A percentile compares a stretch with the other conserved stretches of the same genome.
Conservation (phyloP, 345 rosid species). For the Citrus mangshanensis region DNA sequence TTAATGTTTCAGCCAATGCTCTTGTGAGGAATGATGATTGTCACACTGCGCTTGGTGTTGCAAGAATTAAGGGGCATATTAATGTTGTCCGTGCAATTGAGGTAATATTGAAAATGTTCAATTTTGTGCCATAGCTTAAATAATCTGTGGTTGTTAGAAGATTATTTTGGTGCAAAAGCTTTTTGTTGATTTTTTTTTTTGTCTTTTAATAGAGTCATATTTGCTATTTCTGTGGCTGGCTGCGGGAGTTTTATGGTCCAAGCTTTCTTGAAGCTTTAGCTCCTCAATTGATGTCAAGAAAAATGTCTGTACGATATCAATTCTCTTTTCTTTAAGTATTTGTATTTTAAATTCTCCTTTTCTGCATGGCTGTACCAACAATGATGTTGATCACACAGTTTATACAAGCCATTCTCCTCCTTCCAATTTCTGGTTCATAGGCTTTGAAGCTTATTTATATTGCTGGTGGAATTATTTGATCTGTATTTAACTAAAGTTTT, state of each 20-base stretch:
- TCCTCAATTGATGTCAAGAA: slow-evolving; percentile 40
- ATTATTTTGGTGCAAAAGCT: neutral
- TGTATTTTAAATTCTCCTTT: neutral
- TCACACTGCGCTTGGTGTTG: slow-evolving; percentile 49
- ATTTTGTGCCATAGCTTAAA: neutral
- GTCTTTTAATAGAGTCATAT: slow-evolving; percentile 34
- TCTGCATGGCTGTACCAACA: neutral
- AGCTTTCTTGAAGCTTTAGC: slow-evolving; percentile 48
- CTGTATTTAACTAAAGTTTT: slow-evolving; percentile 4
- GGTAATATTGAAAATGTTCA: slow-evolving; percentile 27
- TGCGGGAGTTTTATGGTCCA: slow-evolving; percentile 50
- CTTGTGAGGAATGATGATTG: slow-evolving; percentile 53
- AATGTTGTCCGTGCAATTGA: slow-evolving; percentile 45
- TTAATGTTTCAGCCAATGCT: slow-evolving; percentile 42
- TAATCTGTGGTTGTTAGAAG: neutral
- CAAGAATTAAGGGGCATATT: slow-evolving; percentile 38
- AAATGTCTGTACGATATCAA: slow-evolving; percentile 32
- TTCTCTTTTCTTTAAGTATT: neutral
- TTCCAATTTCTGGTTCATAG: neutral
- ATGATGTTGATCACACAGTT: neutral
- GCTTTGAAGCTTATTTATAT: slow-evolving; percentile 12
- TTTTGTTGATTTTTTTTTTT: neutral
- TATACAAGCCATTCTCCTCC: neutral
- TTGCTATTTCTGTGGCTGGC: slow-evolving; percentile 50
- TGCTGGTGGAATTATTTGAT: neutral